These are phyloP conservation scores for Musa troglodytarum DNA, from an alignment of 176 grass and related monocot genomes.

Conservation along the genomic window DNA sequence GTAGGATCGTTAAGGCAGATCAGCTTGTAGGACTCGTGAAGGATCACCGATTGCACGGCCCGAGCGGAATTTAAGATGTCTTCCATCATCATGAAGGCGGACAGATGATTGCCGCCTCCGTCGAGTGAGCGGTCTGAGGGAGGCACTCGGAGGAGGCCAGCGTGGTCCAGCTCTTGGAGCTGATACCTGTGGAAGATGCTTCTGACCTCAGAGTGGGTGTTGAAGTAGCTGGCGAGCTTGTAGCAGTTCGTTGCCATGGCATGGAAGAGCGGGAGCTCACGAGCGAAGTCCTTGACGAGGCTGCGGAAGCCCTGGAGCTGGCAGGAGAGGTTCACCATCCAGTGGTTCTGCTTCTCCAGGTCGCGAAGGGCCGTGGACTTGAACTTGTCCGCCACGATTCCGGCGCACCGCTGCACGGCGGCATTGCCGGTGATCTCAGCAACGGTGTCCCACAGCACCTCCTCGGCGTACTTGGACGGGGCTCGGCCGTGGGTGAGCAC, in stretches of 20 bases:
- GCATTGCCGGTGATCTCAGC: slow-evolving; percentile 23
- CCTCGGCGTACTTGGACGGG: slow-evolving; percentile 34
- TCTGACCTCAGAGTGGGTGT: slow-evolving; percentile 34
- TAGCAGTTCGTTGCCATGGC: slow-evolving; percentile 40
- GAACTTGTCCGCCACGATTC: slow-evolving; percentile 69
- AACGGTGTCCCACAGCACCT: slow-evolving; percentile 34
- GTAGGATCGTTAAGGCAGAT: slow-evolving; percentile 50
- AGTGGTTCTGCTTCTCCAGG: slow-evolving; percentile 53
- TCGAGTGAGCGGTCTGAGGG: background rate
- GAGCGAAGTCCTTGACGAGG: slow-evolving; percentile 46
- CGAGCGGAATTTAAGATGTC: slow-evolving; percentile 49
- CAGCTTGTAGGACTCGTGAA: slow-evolving; percentile 60
- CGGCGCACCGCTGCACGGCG: slow-evolving; percentile 36
- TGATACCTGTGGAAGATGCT: slow-evolving; percentile 52
- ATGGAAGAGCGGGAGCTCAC: slow-evolving; percentile 56
- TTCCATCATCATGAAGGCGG: slow-evolving; percentile 55
- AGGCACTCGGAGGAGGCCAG: slow-evolving; percentile 14
- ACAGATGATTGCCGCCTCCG: background rate
- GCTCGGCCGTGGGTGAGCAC: slow-evolving; percentile 9
- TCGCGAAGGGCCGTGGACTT: slow-evolving; percentile 47
- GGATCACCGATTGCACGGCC: slow-evolving; percentile 43
- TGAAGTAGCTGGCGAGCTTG: slow-evolving; percentile 66
- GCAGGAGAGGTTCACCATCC: slow-evolving; percentile 89
- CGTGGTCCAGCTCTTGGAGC: slow-evolving; percentile 45
- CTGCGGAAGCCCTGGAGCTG: slow-evolving; percentile 37